phyloP scores from a whole-genome alignment of 2,329 filamentous ascomycete species.

The Didymella pomorum region DNA sequence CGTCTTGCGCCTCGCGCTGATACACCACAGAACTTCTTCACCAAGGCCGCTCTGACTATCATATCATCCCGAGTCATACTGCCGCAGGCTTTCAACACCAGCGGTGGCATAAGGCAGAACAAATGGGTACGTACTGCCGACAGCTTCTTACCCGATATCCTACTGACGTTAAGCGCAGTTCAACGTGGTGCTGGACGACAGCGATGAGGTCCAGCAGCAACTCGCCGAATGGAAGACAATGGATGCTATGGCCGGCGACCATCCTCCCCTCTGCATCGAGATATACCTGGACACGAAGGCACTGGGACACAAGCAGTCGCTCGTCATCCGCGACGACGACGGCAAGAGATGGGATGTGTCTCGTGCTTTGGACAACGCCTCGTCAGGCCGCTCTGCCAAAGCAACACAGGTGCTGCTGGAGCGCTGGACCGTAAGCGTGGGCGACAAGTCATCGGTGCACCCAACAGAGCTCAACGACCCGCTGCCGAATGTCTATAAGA shows the following conservation, averaged over 20 bases:
- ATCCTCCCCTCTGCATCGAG: conserved; percentile 87
- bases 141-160: background rate
- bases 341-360: conserved; percentile 93
- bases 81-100: conserved; percentile 63
- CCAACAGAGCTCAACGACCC: conserved; percentile 65
- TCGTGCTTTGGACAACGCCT: conserved; percentile 76
- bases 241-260: conserved; percentile 77
- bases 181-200: conserved; percentile 92
- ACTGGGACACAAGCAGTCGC: conserved; percentile 81
- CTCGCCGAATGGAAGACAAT: conserved; percentile 82
- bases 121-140: conserved; percentile 76
- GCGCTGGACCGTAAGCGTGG: conserved; percentile 87
- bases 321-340: conserved; percentile 86
- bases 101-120: conserved; percentile 73
- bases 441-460: conserved; percentile 63
- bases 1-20: background rate
- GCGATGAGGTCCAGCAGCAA: conserved; percentile 84
- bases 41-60: conserved; percentile 85
- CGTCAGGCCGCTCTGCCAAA: conserved; percentile 51
- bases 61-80: conserved; percentile 81
- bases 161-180: conserved; percentile 67
- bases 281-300: conserved; percentile 83
- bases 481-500: conserved; percentile 93
- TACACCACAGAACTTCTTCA: conserved; percentile 79
- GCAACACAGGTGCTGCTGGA: conserved; percentile 82